Evolutionary conservation across 2,329 filamentous ascomycete species (phyloP), one percentile per base, ranked within the genome.

Genomic region (Trichoderma pleuroti): DNA sequence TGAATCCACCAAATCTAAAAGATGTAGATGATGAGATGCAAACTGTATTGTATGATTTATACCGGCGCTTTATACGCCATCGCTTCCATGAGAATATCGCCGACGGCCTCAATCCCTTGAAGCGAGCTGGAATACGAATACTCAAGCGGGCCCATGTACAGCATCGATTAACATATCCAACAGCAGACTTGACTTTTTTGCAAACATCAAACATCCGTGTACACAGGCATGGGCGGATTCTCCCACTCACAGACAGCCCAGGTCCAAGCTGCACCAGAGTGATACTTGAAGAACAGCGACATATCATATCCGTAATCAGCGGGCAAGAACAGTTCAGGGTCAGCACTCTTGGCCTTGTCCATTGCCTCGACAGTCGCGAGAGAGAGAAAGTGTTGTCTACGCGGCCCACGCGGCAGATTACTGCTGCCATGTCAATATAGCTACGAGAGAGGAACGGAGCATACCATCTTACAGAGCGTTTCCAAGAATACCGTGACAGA

Each of bases 401-500:
- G 75, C 12, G 76, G 72, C 34, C 80, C 80, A 30, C 66, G 73
- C 26, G 79, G 77, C 14, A 82, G 76, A 9, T 76, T 76, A 63
- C 79, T 80, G 34, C 18, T 8, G 3, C 14, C 26, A 5, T 36
- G 34, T 71, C 14, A 71, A 10, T 21, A 46, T 71, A 30, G 14
- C 10, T 39, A 10, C 8, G 21, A 5, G 24, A 11, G 34, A 21
- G 9, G n/a, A 9, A 11, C 1, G 4, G 32, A 32, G 26, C 3
- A 4, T 12, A 6, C 4, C 12, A 18, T 87, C 81, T 70, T 84
- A 87, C 75, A 92, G 79, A 18, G 88, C 87, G 75, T 92, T 92
- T 9, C 90, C 88, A 16, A 87, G 84, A 32, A 91, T 87, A 0
- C 90, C 87, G 75, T 92, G 89, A 75, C 90, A 92, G 42, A 92